A percentile compares a stretch with the other conserved stretches of the same genome.
These are phyloP conservation scores for Gillenia trifoliata DNA, from an alignment of 306 rosid species.

Conservation along the genomic window DNA sequence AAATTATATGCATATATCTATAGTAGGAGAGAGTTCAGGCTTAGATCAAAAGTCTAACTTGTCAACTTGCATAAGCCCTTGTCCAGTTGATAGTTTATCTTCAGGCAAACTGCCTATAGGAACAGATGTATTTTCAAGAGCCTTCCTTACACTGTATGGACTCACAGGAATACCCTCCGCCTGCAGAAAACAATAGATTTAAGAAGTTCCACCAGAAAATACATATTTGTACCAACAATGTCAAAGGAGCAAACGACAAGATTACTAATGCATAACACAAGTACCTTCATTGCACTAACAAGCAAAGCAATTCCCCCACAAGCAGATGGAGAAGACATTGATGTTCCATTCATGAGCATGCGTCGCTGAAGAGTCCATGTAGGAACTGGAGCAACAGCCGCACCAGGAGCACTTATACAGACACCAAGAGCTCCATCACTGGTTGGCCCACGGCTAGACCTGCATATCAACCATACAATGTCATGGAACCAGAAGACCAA, in stretches of 20 bases:
- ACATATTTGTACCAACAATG: constrained; percentile 13
- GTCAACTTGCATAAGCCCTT: constrained; percentile 99
- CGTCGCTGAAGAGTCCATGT: constrained; percentile 98
- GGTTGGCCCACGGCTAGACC: constrained; percentile 99
- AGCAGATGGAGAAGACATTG: constrained; percentile 98
- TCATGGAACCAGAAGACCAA: constrained; percentile 13
- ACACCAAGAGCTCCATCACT: constrained; percentile 98
- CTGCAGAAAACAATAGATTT: constrained; percentile 40
- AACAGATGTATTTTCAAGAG: constrained; percentile 83
- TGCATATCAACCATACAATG: constrained; percentile 28
- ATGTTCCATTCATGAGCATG: constrained; percentile 98
- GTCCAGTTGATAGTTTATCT: constrained; percentile 87
- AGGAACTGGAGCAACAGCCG: constrained; percentile 99
- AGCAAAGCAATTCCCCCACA: constrained; percentile 95
- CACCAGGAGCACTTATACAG: constrained; percentile 94
- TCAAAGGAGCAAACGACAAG: constrained; percentile 15
- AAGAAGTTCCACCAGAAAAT: constrained; percentile 17
- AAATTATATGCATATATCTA: background rate
- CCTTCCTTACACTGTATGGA: constrained; percentile 82
- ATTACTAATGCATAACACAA: constrained; percentile 9
- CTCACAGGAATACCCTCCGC: constrained; percentile 85
- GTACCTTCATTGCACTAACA: constrained; percentile 94
- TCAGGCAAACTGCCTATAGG: constrained; percentile 69
- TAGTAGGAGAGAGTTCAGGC: constrained; percentile 11
- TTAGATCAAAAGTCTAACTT: constrained; percentile 50